Evolutionary conservation across 768 basidiomycete genomes (phyloP).

Genomic region (Tricholoma sp.): DNA sequence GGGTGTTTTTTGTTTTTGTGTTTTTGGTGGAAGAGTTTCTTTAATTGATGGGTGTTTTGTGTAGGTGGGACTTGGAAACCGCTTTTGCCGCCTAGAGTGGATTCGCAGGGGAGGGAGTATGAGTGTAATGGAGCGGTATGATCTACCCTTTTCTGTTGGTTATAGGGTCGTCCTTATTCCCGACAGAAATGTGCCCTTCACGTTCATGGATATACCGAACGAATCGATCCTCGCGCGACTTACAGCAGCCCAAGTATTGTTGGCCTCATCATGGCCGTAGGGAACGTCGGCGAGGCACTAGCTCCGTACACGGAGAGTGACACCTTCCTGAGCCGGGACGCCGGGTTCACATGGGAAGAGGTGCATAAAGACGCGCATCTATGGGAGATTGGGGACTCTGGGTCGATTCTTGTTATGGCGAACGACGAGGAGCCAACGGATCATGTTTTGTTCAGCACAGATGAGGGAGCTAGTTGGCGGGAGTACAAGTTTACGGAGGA

Average conservation of each 20-base stretch:
- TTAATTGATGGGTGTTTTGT: no score
- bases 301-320: constrained; percentile 82
- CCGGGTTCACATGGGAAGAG: constrained; percentile 97
- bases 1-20: no score
- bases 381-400: constrained; percentile 98
- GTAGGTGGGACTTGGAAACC: constrained; percentile 89
- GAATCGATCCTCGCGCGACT: constrained; percentile 83
- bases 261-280: constrained; percentile 93
- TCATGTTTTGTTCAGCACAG: constrained; percentile 80
- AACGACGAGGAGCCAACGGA: constrained; percentile 95
- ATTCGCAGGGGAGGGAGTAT: constrained; percentile 73
- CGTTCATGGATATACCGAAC: constrained; percentile 94
- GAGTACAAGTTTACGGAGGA: constrained; percentile 81
- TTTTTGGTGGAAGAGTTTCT: no score
- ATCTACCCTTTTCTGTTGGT: neutral
- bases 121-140: constrained; percentile 63
- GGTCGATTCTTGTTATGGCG: constrained; percentile 86
- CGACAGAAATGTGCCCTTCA: constrained; percentile 78
- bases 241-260: constrained; percentile 91
- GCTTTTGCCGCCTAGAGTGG: constrained; percentile 64
- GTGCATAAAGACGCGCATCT: constrained; percentile 97
- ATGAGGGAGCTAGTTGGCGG: constrained; percentile 85
- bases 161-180: neutral
- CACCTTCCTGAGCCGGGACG: constrained; percentile 95
- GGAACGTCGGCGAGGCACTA: constrained; percentile 86